Evolutionary conservation across 208 protist species (phyloP), one percentile per base, ranked within the genome.

Genomic region (Trypanosoma brucei): DNA sequence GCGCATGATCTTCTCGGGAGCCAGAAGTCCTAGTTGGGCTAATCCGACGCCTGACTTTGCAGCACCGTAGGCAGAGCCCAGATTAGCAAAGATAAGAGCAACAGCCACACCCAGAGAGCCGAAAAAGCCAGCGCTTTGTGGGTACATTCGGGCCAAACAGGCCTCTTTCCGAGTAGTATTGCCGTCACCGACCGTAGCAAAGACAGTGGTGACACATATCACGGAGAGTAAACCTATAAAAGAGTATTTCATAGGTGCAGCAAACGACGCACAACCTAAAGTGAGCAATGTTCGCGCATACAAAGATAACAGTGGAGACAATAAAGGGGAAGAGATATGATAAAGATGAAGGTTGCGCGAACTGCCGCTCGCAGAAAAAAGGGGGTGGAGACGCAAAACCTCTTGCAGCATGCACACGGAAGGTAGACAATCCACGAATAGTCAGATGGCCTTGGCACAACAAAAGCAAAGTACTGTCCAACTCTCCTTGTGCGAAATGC

Each of bases 31-130:
- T 74, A 99, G 96, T 64, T 94, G 91, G 30, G 96, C 83, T 46
- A 99, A 95, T 50, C 98, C 98, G 59, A 99, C 94, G 39, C 96
- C 97, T 6, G 93, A 84, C 87, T 99, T 99, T 57, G 98, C 97
- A 8, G 98, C 98, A 38, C 98, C 98, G 80, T 99, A 99, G 14
- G 98, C 97, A 60, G 98, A 97, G 48, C 98, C 98, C 34, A 99
- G 78, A 83, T 98, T 98, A 35, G 89, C 84, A 62, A 94, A 93
- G 54, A 95, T 72, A 59, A 96, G 79, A 5, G 89, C 79, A 2
- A 79, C 62, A 37, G 86, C 76, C 1, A 81, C 84, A 36, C 89
- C 89, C 50, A 93, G 75, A 13, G 84, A 70, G 13, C 89, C 89
- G 55, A 86, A 93, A 49, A 95, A 85, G 31, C 79, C 86, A 5